These are phyloP conservation scores for Aspergillus chevalieri DNA, from an alignment of 2,329 filamentous ascomycete species.

Conservation along the genomic window DNA sequence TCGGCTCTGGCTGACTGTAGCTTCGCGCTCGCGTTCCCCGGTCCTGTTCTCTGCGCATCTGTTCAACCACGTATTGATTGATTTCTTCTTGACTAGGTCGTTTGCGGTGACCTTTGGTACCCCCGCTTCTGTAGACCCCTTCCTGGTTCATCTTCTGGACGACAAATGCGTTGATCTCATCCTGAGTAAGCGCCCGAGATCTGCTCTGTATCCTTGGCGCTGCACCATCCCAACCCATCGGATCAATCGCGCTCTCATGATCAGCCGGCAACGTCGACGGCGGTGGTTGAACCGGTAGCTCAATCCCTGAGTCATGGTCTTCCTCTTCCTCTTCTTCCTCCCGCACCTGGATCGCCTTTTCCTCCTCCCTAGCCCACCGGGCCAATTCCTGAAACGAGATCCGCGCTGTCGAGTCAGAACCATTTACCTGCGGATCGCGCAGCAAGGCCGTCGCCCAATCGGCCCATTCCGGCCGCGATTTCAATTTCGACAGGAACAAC, in stretches of 20 bases:
- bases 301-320: background rate
- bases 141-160: conserved; percentile 18
- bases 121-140: conserved; percentile 2
- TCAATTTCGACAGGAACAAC: conserved; percentile 21
- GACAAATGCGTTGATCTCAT: conserved; percentile 24
- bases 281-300: background rate
- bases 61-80: conserved; percentile 22
- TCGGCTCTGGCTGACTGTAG: conserved; percentile 16
- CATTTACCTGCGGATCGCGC: conserved; percentile 16
- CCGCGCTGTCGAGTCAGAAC: conserved; percentile 11
- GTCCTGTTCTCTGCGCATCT: conserved; percentile 22
- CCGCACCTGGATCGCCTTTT: conserved; percentile 7
- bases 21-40: conserved; percentile 12
- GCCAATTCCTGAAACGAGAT: conserved; percentile 19
- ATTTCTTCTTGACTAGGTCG: conserved; percentile 24
- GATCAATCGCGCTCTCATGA: background rate
- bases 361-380: conserved; percentile 16
- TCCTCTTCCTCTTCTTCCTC: background rate
- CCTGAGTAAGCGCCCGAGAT: conserved; percentile 14
- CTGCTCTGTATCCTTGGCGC: background rate
- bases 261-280: background rate
- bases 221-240: background rate
- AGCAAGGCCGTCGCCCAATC: conserved; percentile 21
- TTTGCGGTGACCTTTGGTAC: conserved; percentile 13
- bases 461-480: conserved; percentile 18